These are phyloP conservation scores for Oidiodendron maius DNA, from an alignment of 495 filamentous ascomycete species.

Conservation along the genomic window DNA sequence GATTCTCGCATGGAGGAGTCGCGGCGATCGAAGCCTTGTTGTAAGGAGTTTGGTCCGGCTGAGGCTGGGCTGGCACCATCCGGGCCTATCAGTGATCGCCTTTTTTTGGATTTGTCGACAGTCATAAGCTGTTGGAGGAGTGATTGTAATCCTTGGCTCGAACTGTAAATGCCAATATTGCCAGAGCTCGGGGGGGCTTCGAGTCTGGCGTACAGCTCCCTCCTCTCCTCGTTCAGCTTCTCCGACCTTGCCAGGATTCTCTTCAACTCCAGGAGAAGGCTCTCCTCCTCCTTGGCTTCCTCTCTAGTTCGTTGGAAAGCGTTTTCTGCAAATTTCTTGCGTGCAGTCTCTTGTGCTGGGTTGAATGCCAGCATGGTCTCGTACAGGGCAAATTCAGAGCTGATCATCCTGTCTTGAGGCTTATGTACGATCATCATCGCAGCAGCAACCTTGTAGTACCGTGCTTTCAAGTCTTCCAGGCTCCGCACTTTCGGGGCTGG, in stretches of 20 bases:
- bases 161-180: slow-evolving; percentile 66
- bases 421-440: slow-evolving; percentile 80
- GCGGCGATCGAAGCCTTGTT: slow-evolving; percentile 39
- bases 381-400: slow-evolving; percentile 70
- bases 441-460: slow-evolving; percentile 82
- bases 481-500: slow-evolving; percentile 45
- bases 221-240: slow-evolving; percentile 75
- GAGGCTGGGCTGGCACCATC: slow-evolving; percentile 44
- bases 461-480: slow-evolving; percentile 85
- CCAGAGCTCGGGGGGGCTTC: slow-evolving; percentile 68
- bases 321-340: slow-evolving; percentile 78
- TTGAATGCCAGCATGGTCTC: slow-evolving; percentile 84
- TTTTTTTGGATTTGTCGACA: slow-evolving; percentile 83
- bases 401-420: slow-evolving; percentile 77
- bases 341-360: slow-evolving; percentile 62
- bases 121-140: slow-evolving; percentile 73
- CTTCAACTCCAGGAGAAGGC: slow-evolving; percentile 80
- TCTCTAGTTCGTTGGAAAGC: slow-evolving; percentile 75
- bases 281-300: slow-evolving; percentile 86
- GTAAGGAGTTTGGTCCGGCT: slow-evolving; percentile 24
- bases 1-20: slow-evolving; percentile 50
- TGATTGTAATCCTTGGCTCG: slow-evolving; percentile 68
- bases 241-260: slow-evolving; percentile 80
- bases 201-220: slow-evolving; percentile 83
- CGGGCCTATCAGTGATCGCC: slow-evolving; percentile 55